Conservation (phyloP, 768 basidiomycete genomes). For the Suillus lakei region DNA sequence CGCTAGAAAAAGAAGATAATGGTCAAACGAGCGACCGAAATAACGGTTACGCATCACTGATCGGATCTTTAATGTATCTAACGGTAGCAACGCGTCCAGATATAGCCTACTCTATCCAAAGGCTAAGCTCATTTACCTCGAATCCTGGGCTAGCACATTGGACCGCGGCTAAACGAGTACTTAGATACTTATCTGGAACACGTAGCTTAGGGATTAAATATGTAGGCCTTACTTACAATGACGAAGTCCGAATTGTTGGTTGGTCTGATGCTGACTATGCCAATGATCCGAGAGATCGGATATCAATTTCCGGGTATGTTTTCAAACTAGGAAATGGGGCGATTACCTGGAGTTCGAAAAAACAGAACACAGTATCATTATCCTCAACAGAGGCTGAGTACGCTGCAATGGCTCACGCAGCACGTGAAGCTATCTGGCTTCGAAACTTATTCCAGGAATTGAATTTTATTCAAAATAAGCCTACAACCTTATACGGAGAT, state of each 20-base stretch:
- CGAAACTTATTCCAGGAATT: no score
- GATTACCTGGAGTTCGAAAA: constrained; percentile 35
- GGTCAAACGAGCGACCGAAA: no score
- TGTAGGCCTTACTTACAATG: background rate
- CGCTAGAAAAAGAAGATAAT: no score
- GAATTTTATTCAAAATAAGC: constrained; percentile 24
- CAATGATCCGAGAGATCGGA: constrained; percentile 26
- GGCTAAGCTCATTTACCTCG: no score
- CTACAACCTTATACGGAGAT: constrained; percentile 21
- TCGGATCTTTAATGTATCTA: no score
- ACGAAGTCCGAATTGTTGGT: constrained; percentile 11
- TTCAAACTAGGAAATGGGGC: constrained; percentile 34
- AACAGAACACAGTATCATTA: constrained; percentile 36
- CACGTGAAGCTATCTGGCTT: no score
- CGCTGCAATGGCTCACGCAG: no score
- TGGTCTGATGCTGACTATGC: constrained; percentile 34
- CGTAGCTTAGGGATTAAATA: background rate
- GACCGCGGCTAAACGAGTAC: constrained; percentile 17
- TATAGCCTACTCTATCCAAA: no score
- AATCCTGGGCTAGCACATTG: constrained; percentile 13
- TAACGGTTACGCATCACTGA: no score
- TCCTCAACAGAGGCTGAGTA: constrained; percentile 12
- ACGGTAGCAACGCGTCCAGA: no score
- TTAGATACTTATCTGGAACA: constrained; percentile 20
- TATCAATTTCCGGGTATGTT: constrained; percentile 27